Base-by-base conservation (phyloP, 768 basidiomycete species). In the Amanita exitialis region DNA sequence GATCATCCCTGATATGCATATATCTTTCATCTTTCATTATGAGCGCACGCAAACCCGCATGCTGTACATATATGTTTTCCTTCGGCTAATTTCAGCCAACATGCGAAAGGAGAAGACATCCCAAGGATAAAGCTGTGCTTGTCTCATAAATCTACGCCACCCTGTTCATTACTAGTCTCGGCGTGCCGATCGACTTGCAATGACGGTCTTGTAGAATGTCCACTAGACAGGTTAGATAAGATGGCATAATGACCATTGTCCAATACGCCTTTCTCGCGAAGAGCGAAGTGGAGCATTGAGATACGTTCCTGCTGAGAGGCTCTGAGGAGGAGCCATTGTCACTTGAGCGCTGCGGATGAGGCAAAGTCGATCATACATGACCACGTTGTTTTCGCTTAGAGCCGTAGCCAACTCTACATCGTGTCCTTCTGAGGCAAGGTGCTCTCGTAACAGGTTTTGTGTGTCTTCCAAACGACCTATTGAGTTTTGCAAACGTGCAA, bases 271-370 rank as follows among this genome's bases (percentile, higher is more conserved):
- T 84, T 86, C 59, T 82, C 75, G 16, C 67, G 65, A 49, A 89
- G 65, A 6, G 82, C 86, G 58, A 82, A 67, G 62, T 75, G 78
- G 47, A 89, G 71, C 47, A 90, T 86, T 23, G 67, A 66, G 52
- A 89, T 77, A 18, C 88, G 74, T 59, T 91, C 89, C 59, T 84
- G 77, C 65, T 90, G 89, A 6, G 88, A 86, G 6, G 76, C 83
- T 55, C 89, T 90, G 55, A 27, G 51, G 23, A 43, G 51, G 41
- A 10, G 7, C 44, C 43, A 30, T 27, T 42, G 38, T 6, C 47
- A 43, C 44, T 39, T 20, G 20, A 10, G 39, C 13, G 42, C 45
- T 13, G 20, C 28, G 18, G 8, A 16, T 4, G 32, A 44, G n/a
- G 47, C 53, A 16, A 10, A 38, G 16, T 32, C 12, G 5, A 10